Evolutionary conservation across 345 rosid species (phyloP).

Genomic region (Aquilaria sinensis): DNA sequence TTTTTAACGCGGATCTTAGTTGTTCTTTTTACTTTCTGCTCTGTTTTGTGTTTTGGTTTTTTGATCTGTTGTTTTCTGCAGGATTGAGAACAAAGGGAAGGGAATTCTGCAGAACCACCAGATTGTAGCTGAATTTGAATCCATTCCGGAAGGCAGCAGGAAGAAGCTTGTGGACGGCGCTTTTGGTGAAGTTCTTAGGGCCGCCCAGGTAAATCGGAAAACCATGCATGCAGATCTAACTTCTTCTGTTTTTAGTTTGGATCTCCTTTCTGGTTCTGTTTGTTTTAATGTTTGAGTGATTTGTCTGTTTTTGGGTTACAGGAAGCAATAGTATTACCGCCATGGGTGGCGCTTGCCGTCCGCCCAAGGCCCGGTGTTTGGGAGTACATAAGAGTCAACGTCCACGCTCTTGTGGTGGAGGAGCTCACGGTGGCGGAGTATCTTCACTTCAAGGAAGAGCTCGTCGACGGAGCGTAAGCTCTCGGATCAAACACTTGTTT

Average conservation of each 20-base stretch:
- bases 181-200: slow-evolving; percentile 54
- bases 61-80: slow-evolving; percentile 15
- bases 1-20: slow-evolving; percentile 8
- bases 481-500: neutral
- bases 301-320: slow-evolving; percentile 11
- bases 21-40: slow-evolving; percentile 2
- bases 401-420: slow-evolving; percentile 69
- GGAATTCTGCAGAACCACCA: slow-evolving; percentile 77
- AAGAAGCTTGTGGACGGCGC: slow-evolving; percentile 50
- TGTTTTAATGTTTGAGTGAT: neutral
- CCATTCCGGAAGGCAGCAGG: slow-evolving; percentile 45
- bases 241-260: neutral
- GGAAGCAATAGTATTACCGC: slow-evolving; percentile 82
- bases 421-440: slow-evolving; percentile 63
- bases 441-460: slow-evolving; percentile 88
- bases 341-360: slow-evolving; percentile 78
- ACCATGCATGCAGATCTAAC: too few relatives aligned
- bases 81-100: slow-evolving; percentile 69
- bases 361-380: slow-evolving; percentile 88
- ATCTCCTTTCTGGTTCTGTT: neutral
- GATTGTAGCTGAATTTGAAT: slow-evolving; percentile 68
- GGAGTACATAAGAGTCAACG: slow-evolving; percentile 70
- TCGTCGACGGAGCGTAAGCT: slow-evolving; percentile 63
- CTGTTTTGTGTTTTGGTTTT: neutral
- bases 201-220: slow-evolving; percentile 49